Evolutionary conservation across 257 asterid species (phyloP).

Genomic region (Penstemon barbatus): DNA sequence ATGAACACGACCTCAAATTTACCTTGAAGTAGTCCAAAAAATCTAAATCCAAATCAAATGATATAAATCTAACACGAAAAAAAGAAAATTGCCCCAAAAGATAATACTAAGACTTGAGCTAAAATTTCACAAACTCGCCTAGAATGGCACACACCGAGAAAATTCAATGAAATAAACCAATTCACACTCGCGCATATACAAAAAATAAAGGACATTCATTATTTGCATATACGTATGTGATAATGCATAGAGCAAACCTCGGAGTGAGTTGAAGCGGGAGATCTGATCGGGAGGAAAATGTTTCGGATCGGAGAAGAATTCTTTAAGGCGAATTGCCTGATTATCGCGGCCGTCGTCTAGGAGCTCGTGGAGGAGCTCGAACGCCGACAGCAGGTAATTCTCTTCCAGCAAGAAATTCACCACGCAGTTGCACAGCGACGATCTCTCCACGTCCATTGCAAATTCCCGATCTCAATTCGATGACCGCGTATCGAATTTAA

Average conservation of each 20-base stretch:
- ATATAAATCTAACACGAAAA: not conserved
- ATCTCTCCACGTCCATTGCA: slow-evolving; percentile 90
- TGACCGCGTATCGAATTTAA: slow-evolving; percentile 27
- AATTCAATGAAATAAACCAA: slow-evolving; percentile 4
- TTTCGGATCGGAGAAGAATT: slow-evolving; percentile 70
- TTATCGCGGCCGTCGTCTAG: slow-evolving; percentile 90
- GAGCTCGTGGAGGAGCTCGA: slow-evolving; percentile 96
- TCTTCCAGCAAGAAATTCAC: slow-evolving; percentile 90
- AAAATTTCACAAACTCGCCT: slow-evolving; percentile 12
- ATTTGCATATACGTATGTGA: not conserved
- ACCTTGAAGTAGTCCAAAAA: slow-evolving; percentile 7
- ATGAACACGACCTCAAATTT: slow-evolving; percentile 1
- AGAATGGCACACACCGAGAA: slow-evolving; percentile 10
- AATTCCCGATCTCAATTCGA: slow-evolving; percentile 29
- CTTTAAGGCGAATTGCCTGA: slow-evolving; percentile 88
- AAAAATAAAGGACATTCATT: not conserved
- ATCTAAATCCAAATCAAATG: not conserved
- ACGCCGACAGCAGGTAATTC: slow-evolving; percentile 86
- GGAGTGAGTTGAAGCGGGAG: slow-evolving; percentile 75
- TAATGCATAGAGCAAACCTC: slow-evolving; percentile 48
- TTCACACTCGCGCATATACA: slow-evolving; percentile 9
- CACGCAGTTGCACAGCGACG: slow-evolving; percentile 94
- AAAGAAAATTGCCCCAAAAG: not conserved
- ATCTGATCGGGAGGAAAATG: slow-evolving; percentile 92
- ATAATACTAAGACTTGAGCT: slow-evolving; percentile 8